phyloP scores from a whole-genome alignment of 164 flowering plant species.

The Tetrastigma voinierianum region DNA sequence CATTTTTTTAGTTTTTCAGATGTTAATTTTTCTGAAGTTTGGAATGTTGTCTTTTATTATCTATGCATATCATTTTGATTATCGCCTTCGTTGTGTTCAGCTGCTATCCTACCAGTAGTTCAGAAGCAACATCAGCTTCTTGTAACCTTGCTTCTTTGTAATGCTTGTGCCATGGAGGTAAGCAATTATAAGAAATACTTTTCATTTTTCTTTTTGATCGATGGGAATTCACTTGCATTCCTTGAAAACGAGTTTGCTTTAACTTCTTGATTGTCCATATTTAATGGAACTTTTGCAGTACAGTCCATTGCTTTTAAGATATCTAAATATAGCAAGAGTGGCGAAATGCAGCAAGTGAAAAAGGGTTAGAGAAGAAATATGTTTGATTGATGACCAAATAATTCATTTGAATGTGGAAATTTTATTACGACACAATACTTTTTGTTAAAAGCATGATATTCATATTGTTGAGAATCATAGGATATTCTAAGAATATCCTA shows the following conservation, averaged over 20 bases:
- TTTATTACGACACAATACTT: too few relatives aligned
- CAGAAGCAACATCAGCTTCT: conserved; percentile 96
- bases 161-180: conserved; percentile 98
- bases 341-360: too few relatives aligned
- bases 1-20: not conserved
- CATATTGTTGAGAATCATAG: too few relatives aligned
- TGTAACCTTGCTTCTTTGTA: conserved; percentile 89
- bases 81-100: conserved; percentile 31
- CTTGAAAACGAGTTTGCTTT: not conserved
- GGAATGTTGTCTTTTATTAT: not conserved
- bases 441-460: too few relatives aligned
- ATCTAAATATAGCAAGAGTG: not conserved
- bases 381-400: too few relatives aligned
- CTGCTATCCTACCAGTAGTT: conserved; percentile 89
- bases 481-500: too few relatives aligned
- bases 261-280: not conserved
- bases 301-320: not conserved
- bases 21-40: not conserved
- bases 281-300: not conserved
- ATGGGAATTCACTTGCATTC: not conserved
- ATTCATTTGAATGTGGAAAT: too few relatives aligned
- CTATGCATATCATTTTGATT: not conserved
- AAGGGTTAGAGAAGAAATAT: too few relatives aligned
- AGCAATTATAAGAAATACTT: not conserved
- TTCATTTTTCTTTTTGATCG: too few relatives aligned